A percentile compares a stretch with the other conserved stretches of the same genome.
These are phyloP conservation scores for Cadophora sp. DNA, from an alignment of 2,329 filamentous ascomycete genomes.

Conservation along the genomic window DNA sequence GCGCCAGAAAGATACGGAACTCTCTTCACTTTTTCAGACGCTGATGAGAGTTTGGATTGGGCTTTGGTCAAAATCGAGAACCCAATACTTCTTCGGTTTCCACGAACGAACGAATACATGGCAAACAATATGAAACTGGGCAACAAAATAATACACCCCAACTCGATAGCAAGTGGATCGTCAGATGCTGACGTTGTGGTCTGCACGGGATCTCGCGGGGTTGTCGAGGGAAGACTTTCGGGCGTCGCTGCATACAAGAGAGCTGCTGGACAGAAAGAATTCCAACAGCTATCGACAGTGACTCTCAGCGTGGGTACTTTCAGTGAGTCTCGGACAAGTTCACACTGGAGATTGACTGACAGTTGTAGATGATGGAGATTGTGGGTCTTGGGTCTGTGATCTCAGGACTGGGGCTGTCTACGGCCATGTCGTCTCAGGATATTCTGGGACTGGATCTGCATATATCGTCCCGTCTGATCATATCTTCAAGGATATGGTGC, in stretches of 20 bases:
- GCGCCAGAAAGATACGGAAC: background rate
- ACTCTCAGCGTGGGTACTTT: slow-evolving; percentile 13
- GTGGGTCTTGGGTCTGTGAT: slow-evolving; percentile 25
- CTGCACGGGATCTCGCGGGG: background rate
- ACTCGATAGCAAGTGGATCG: background rate
- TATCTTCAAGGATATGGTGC: slow-evolving; percentile 19
- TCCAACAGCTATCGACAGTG: slow-evolving; percentile 21
- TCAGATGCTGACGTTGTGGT: background rate
- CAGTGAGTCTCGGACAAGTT: background rate
- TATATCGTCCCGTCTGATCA: slow-evolving; percentile 21
- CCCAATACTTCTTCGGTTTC: background rate
- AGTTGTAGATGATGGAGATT: slow-evolving; percentile 22
- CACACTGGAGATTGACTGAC: background rate
- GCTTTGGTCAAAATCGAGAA: slow-evolving; percentile 7
- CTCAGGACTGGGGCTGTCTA: slow-evolving; percentile 12
- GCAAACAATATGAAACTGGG: background rate
- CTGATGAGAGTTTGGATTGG: background rate
- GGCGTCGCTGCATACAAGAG: slow-evolving; percentile 15
- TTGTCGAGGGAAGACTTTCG: slow-evolving; percentile 18
- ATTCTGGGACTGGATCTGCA: slow-evolving; percentile 13
- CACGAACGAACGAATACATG: background rate
- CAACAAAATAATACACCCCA: background rate
- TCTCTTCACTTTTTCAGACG: background rate
- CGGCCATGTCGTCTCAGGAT: slow-evolving; percentile 27
- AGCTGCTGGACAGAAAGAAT: slow-evolving; percentile 1